These are phyloP conservation scores for Rhynchospora breviuscula DNA, from an alignment of 176 grass and related monocot species.

Conservation along the genomic window DNA sequence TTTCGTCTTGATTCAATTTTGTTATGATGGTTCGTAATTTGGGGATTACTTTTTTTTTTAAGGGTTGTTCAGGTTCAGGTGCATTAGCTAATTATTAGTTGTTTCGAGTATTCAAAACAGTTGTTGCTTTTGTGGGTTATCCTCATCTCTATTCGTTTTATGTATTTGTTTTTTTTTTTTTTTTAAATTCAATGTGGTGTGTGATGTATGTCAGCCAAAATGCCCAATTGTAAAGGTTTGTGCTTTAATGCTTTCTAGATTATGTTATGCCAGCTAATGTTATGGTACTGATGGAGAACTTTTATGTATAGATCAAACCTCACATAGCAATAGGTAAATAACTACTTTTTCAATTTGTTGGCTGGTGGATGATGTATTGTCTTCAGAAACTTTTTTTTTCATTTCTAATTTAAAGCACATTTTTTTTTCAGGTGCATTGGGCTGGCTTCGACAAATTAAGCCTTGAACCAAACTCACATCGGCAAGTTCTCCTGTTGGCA, in stretches of 20 bases:
- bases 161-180: conserved; percentile 20
- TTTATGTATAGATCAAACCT: not conserved
- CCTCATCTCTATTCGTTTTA: conserved; percentile 16
- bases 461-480: conserved; percentile 35
- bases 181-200: not conserved
- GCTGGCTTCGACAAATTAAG: conserved; percentile 91
- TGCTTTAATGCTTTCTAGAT: not conserved
- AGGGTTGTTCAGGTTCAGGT: not conserved
- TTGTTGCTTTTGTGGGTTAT: conserved; percentile 27
- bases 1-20: not conserved
- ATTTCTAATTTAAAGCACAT: conserved; percentile 10
- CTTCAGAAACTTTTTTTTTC: not conserved
- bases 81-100: conserved; percentile 1
- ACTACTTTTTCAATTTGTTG: not conserved
- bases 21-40: not conserved
- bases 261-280: not conserved
- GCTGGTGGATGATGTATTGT: too few relatives aligned
- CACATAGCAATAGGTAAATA: not conserved
- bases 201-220: not conserved
- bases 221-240: not conserved
- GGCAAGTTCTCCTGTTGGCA: conserved; percentile 61
- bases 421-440: conserved; percentile 69
- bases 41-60: not conserved
- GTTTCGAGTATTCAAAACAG: conserved; percentile 15
- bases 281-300: not conserved